Evolutionary conservation across 768 basidiomycete genomes (phyloP).

Genomic region (Sistotremastrum niveocremeum): DNA sequence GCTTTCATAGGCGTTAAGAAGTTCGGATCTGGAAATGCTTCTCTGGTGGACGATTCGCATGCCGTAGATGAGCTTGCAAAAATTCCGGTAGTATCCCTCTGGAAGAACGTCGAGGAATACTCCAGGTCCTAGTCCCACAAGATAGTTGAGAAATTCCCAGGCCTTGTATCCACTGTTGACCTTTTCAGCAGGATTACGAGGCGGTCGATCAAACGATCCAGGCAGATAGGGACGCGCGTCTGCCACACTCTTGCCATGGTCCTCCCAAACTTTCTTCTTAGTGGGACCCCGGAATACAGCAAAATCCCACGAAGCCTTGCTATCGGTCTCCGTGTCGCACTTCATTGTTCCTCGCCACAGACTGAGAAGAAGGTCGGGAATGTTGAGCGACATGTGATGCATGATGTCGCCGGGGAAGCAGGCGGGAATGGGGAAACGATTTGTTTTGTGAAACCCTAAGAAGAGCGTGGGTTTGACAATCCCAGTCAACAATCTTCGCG

Average conservation of each 20-base stretch:
- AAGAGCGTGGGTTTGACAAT: slow-evolving; percentile 26
- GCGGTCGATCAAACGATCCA: slow-evolving; percentile 27
- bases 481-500: slow-evolving; percentile 16
- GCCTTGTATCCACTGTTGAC: slow-evolving; percentile 28
- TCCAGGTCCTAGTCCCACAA: slow-evolving; percentile 12
- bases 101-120: neutral
- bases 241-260: slow-evolving; percentile 22
- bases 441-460: slow-evolving; percentile 13
- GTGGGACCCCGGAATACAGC: slow-evolving; percentile 11
- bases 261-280: slow-evolving; percentile 21
- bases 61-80: too few species aligned
- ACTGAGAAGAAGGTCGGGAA: slow-evolving; percentile 19
- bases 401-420: slow-evolving; percentile 25
- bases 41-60: neutral
- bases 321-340: slow-evolving; percentile 14
- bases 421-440: slow-evolving; percentile 17
- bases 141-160: slow-evolving; percentile 19
- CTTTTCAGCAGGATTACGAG: slow-evolving; percentile 27
- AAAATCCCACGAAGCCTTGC: slow-evolving; percentile 20
- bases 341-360: slow-evolving; percentile 20
- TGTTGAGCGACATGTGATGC: slow-evolving; percentile 26
- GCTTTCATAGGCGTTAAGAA: neutral
- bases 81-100: neutral
- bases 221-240: slow-evolving; percentile 21
- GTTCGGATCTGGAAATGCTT: neutral